phyloP scores from a whole-genome alignment of 208 protist species.

The Acanthamoeba culbertsoni region DNA sequence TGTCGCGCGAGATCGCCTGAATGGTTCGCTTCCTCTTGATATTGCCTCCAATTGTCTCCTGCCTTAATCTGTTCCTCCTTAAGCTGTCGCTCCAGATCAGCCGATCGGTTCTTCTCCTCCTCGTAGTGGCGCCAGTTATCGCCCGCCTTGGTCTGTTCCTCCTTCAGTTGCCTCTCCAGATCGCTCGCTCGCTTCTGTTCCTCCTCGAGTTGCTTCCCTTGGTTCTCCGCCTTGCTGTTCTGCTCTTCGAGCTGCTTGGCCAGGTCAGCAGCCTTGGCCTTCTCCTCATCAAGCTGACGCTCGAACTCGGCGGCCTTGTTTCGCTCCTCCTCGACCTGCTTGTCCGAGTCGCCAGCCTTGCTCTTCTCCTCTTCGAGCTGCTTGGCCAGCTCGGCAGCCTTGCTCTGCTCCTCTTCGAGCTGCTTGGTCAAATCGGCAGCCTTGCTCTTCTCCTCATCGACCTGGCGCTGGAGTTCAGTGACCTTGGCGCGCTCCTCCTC shows the following conservation, averaged over 20 bases:
- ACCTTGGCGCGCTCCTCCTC: not conserved
- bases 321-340: not conserved
- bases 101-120: slow-evolving; percentile 1
- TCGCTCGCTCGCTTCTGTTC: not conserved
- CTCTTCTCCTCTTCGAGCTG: not conserved
- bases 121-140: not conserved
- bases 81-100: slow-evolving; percentile 1
- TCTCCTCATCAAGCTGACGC: not conserved
- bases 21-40: not conserved
- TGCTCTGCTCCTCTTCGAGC: not conserved
- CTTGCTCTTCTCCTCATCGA: not conserved
- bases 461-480: not conserved
- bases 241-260: not conserved
- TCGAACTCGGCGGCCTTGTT: not conserved
- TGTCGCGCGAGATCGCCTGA: not conserved
- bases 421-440: not conserved
- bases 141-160: slow-evolving; percentile 29
- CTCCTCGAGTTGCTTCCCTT: not conserved
- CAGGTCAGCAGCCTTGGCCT: not conserved
- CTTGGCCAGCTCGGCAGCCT: not conserved
- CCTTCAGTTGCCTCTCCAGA: not conserved
- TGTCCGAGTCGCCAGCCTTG: not conserved
- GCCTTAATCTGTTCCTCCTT: slow-evolving; percentile 16
- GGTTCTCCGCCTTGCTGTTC: not conserved
- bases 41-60: slow-evolving; percentile 5